Base-by-base conservation (phyloP, 768 basidiomycete genomes). In the Panus rudis region DNA sequence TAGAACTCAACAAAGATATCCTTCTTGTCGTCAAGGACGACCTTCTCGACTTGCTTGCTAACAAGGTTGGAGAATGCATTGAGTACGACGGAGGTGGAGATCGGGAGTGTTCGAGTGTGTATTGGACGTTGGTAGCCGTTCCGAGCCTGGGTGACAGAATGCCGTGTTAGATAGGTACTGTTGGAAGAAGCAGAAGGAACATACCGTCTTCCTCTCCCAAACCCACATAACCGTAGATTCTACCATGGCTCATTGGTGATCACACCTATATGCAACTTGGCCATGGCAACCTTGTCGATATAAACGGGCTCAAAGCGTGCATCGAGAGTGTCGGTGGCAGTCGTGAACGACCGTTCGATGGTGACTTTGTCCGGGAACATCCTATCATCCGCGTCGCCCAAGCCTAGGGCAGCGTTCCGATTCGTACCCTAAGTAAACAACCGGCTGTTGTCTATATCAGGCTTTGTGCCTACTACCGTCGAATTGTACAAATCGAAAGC, bases 1-100 rank as follows among this genome's bases (percentile, higher is more conserved):
- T 89, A 97, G 67, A 99, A 93, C 66, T 98, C 94, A 52, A 97
- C 72, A 56, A 99, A 92, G 55, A 97, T 84, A 60, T 98, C 93
- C 70, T 96, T 96, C 45, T 70, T 68, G 50, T 92, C 86, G 58
- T 96, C 89, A 48, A 77, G 80, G 25, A 89, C 84, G 40, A 92
- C 70, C 39, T 89, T 68, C 2, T 98, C 91, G 52, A 97, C 98
- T 52, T 84, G 79, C 63, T 89, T 85, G 49, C 89, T 81, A 41
- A 97, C 94, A 21, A 99, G 69, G 39, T 72, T 76, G 65, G 74
- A 84, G 42, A 94, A n/a, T n/a, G n/a, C n/a, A n/a, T n/a, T n/a
- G n/a, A n/a, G n/a, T n/a, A n/a, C n/a, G n/a, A n/a, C n/a, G n/a
- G n/a, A n/a, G n/a, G n/a, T n/a, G n/a, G n/a, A n/a, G n/a, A n/a